A percentile compares a stretch with the other conserved stretches of the same genome.
Conservation (phyloP, 73 alveolate species). For the Tetrahymena thermophila region DNA sequence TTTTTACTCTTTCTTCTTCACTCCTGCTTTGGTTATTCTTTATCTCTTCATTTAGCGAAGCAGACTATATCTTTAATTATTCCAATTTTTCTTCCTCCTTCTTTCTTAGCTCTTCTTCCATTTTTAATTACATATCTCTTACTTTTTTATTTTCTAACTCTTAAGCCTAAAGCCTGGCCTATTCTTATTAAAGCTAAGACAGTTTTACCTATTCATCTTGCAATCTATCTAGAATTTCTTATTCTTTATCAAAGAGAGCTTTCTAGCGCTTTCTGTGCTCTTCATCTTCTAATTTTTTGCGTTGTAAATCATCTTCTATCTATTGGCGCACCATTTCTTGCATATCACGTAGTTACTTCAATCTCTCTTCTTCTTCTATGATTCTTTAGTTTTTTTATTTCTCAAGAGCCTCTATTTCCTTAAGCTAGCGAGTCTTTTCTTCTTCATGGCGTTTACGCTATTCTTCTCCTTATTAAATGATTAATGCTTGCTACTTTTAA, state of each 20-base stretch:
- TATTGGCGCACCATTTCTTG: neutral
- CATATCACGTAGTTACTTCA: neutral
- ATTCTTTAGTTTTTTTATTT: neutral
- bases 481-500: neutral
- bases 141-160: neutral
- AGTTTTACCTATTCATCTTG: neutral
- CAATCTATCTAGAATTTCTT: neutral
- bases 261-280: neutral
- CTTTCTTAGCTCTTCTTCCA: neutral
- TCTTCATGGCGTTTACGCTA: neutral
- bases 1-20: neutral
- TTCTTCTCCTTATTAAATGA: neutral
- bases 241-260: neutral
- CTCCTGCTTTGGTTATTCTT: neutral
- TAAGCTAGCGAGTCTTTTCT: neutral
- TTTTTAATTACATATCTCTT: neutral
- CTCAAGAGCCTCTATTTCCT: neutral
- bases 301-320: neutral
- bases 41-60: neutral
- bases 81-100: neutral
- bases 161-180: neutral
- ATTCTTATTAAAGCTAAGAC: neutral
- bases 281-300: neutral
- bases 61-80: neutral
- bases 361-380: neutral